Base-by-base conservation (phyloP, 2,329 filamentous ascomycete species). In the Westerdykella aurantiaca region DNA sequence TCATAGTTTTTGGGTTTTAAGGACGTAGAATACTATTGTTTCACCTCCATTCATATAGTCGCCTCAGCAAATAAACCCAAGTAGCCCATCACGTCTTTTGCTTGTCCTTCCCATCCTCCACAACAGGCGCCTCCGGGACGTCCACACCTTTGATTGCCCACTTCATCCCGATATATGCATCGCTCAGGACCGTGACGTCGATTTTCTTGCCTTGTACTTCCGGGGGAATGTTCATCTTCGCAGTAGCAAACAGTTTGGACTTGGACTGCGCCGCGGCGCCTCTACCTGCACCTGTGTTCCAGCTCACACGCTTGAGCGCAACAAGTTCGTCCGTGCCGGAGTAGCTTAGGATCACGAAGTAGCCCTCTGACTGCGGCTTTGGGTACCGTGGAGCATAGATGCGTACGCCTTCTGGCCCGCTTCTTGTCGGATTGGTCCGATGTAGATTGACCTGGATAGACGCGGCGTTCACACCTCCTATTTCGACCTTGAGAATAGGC, bases 281-380 rank as follows among this genome's bases (percentile, higher is more conserved):
- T 13, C 41, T 40, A 5, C 42, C 45, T n/a, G 17, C 39, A n/a
- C 63, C 47, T 38, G 60, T 66, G 34, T 72, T 70, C 90, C 93
- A 97, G 1, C 82, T 83, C 0, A 93, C 79, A 23, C 93, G 76
- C 76, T 95, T 97, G 50, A 98, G 74, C 2, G 86, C 91, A 4
- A 95, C 68, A 33, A 97, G 76, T 54, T 96, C 88, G 46, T 91
- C 88, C 6, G 70, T 77, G 0, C 72, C 72, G 2, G 78, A 58
- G 55, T 86, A 81, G 6, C 82, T 83, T 0, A 95, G 77, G 17
- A 97, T 63, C 12, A 93, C 80, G 66, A 98, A 97, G 79, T 84
- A 97, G 0, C 90, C 90, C 61, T 98, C 93, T 0, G 82, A 93
- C 68, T 98, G 93, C 13, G 89, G 82, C 69, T 98, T 98, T 1